These are phyloP conservation scores for Trypanosoma caninum DNA, from an alignment of 208 protist genomes.

Conservation along the genomic window DNA sequence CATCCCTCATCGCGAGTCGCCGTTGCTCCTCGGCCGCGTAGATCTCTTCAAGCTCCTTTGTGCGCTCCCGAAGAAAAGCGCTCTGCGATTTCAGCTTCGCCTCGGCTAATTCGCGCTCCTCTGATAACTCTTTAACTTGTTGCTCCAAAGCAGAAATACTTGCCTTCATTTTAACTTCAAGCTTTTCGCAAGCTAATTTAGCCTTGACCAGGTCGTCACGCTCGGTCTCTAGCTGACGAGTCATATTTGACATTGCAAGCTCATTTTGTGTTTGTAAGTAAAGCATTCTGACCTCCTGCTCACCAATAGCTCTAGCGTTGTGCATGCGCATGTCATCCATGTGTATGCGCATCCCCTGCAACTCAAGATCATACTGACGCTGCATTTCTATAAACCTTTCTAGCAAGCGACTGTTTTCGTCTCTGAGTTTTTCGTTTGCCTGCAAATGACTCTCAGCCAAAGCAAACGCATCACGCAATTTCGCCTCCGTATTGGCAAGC, in stretches of 20 bases:
- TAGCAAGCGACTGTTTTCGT: slow-evolving; percentile 13
- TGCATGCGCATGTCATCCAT: slow-evolving; percentile 20
- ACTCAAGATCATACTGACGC: slow-evolving; percentile 20
- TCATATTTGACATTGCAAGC: neutral
- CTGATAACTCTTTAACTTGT: neutral
- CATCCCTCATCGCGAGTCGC: neutral
- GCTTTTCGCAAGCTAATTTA: neutral
- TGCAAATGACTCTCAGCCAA: neutral
- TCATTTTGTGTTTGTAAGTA: slow-evolving; percentile 14
- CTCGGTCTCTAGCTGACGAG: slow-evolving; percentile 1
- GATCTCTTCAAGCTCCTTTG: slow-evolving; percentile 13
- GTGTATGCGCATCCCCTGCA: slow-evolving; percentile 22
- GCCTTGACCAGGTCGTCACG: neutral
- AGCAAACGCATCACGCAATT: slow-evolving; percentile 13
- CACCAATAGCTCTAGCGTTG: neutral
- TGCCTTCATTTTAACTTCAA: neutral
- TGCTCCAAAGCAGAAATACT: neutral
- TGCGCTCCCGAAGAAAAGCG: neutral
- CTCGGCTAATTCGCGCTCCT: slow-evolving; percentile 3
- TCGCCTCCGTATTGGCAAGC: slow-evolving; percentile 5
- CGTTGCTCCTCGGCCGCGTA: neutral
- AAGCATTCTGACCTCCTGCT: slow-evolving; percentile 16
- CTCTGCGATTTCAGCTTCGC: neutral
- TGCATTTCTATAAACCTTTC: slow-evolving; percentile 10
- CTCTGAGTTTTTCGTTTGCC: slow-evolving; percentile 13